Conservation (phyloP, 345 rosid species). For the Brassica juncea region DNA sequence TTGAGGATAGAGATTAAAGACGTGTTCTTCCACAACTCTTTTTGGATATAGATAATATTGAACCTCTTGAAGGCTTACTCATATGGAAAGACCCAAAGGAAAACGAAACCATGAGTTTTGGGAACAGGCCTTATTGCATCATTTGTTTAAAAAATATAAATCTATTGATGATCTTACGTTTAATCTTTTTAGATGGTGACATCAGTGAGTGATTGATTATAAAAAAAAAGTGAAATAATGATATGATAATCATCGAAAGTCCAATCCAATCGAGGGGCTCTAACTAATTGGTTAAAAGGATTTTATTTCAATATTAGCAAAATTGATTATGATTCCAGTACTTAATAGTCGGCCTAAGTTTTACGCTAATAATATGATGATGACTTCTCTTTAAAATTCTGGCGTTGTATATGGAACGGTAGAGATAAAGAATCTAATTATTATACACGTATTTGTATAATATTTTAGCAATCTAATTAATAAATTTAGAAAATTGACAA, state of each 20-base stretch:
- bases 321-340: neutral
- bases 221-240: neutral
- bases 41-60: neutral
- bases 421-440: neutral
- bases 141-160: neutral
- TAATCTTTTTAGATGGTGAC: neutral
- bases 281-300: neutral
- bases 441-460: neutral
- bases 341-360: neutral
- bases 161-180: neutral
- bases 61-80: neutral
- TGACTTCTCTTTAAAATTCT: too few relatives aligned
- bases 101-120: neutral
- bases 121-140: neutral
- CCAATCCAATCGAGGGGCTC: too few relatives aligned
- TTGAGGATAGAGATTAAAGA: conserved; percentile 5
- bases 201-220: neutral
- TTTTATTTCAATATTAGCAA: neutral
- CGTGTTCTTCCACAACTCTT: conserved; percentile 3
- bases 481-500: neutral
- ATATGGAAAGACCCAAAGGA: neutral
- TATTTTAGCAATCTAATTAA: too few relatives aligned
- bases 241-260: too few relatives aligned
- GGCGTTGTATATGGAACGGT: neutral
- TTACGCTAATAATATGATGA: neutral